These are phyloP conservation scores for Coemansia sp. DNA, from an alignment of 192 early-diverging fungal genomes.

Conservation along the genomic window DNA sequence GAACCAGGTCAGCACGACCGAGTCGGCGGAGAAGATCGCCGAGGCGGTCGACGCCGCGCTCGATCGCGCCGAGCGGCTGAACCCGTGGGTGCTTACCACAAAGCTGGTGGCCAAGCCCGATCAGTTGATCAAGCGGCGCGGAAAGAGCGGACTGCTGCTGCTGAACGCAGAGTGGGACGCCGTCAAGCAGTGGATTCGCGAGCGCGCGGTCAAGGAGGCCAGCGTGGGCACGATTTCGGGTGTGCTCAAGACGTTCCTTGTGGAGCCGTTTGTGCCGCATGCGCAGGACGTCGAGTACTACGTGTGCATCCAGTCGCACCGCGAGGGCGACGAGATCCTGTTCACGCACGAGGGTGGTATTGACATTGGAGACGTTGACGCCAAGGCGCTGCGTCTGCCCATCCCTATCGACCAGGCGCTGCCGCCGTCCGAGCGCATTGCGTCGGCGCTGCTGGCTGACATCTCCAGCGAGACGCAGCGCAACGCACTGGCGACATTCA, in stretches of 20 bases:
- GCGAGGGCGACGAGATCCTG: conserved; percentile 93
- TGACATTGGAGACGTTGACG: conserved; percentile 97
- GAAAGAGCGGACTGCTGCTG: conserved; percentile 91
- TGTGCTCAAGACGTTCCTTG: conserved; percentile 88
- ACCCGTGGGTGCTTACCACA: conserved; percentile 78
- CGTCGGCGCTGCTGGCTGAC: conserved; percentile 64
- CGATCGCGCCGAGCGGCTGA: conserved; percentile 65
- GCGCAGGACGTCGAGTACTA: conserved; percentile 92
- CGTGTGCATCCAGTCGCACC: conserved; percentile 92
- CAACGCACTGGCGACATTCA: conserved; percentile 83
- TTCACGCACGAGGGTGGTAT: conserved; percentile 99
- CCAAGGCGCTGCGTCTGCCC: conserved; percentile 87
- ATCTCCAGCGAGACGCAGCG: conserved; percentile 63
- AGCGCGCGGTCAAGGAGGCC: conserved; percentile 83
- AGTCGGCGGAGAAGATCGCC: conserved; percentile 57
- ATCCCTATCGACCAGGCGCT: conserved; percentile 78
- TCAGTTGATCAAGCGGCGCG: conserved; percentile 96
- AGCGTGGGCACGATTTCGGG: conserved; percentile 82
- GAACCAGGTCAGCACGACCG: conserved; percentile 53
- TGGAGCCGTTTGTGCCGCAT: conserved; percentile 94
- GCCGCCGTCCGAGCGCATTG: conserved; percentile 68
- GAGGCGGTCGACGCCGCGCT: conserved; percentile 67
- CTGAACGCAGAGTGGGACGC: conserved; percentile 88
- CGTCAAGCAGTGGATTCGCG: conserved; percentile 86
- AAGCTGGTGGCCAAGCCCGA: conserved; percentile 98